Evolutionary conservation across 345 rosid genomes (phyloP).

Genomic region (Cardamine occulta): DNA sequence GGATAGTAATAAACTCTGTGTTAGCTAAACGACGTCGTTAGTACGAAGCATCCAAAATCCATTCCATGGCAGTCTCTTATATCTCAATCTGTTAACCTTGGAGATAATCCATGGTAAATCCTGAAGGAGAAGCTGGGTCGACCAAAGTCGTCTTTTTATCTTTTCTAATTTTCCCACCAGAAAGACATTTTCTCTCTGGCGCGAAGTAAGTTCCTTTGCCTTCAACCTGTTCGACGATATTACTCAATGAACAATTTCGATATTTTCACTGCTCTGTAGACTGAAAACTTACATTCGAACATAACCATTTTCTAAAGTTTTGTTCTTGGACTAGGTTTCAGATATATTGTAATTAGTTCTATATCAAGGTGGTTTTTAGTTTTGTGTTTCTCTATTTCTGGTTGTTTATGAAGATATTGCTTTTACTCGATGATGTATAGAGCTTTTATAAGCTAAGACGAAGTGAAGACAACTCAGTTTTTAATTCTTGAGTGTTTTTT

Average conservation of each 20-base stretch:
- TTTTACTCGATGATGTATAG: conserved; percentile 13
- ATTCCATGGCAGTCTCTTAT: conserved; percentile 31
- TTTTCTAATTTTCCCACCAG: conserved; percentile 3
- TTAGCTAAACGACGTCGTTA: conserved; percentile 30
- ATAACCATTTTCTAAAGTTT: not conserved
- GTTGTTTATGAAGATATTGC: too few relatives aligned
- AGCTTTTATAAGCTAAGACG: conserved; percentile 1
- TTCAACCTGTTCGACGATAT: conserved; percentile 40
- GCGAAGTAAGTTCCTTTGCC: conserved; percentile 32
- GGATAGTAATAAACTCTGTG: not conserved
- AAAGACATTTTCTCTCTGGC: not conserved
- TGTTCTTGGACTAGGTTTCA: conserved; percentile 11
- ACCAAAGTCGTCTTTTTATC: conserved; percentile 34
- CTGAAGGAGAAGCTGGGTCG: conserved; percentile 34
- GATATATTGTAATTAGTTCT: conserved; percentile 1
- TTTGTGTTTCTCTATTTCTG: not conserved
- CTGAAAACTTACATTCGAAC: conserved; percentile 4
- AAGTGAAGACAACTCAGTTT: not conserved
- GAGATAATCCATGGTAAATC: conserved; percentile 41
- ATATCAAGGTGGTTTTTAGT: not conserved
- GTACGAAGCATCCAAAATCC: conserved; percentile 24
- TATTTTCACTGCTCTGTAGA: conserved; percentile 15
- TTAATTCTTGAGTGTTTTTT: not conserved
- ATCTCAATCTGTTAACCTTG: conserved; percentile 33
- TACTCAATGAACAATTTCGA: conserved; percentile 18